Evolutionary conservation across 768 basidiomycete species (phyloP).

Genomic region (Neoboletus subvelutipes): DNA sequence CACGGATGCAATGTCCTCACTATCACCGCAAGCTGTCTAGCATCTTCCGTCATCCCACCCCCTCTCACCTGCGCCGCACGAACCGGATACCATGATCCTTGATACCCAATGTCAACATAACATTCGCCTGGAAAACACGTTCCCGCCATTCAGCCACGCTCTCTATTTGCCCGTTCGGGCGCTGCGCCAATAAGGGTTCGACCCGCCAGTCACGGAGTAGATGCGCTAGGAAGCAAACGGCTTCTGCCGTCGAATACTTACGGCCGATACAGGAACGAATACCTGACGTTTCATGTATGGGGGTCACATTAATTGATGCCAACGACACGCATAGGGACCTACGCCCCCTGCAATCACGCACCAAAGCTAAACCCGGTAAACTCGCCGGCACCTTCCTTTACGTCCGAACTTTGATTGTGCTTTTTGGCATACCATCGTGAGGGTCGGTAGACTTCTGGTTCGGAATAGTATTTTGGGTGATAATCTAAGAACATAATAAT

Average conservation of each 20-base stretch:
- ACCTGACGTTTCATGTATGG: conserved; percentile 27
- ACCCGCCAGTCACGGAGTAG: conserved; percentile 53
- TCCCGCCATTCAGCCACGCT: conserved; percentile 16
- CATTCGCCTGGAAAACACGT: conserved; percentile 13
- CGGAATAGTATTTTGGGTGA: conserved; percentile 34
- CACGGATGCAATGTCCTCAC: background rate
- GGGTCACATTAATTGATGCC: background rate
- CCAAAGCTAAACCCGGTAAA: conserved; percentile 21
- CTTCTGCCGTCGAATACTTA: conserved; percentile 52
- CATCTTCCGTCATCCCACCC: background rate
- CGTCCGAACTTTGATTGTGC: background rate
- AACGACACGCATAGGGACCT: background rate
- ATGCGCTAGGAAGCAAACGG: conserved; percentile 51
- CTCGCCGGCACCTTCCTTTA: conserved; percentile 3
- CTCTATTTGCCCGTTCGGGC: conserved; percentile 4
- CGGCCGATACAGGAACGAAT: conserved; percentile 54
- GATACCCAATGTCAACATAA: conserved; percentile 16
- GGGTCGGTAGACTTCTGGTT: conserved; percentile 37
- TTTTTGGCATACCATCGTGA: conserved; percentile 37
- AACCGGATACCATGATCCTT: conserved; percentile 13
- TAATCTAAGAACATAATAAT: conserved; percentile 26
- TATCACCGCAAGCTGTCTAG: background rate
- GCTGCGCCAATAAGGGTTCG: conserved; percentile 37
- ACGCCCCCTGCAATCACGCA: background rate
- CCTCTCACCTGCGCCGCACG: conserved; percentile 5